Conservation (phyloP, 1,284 basidiomycete species). For the Moniliella sp. region DNA sequence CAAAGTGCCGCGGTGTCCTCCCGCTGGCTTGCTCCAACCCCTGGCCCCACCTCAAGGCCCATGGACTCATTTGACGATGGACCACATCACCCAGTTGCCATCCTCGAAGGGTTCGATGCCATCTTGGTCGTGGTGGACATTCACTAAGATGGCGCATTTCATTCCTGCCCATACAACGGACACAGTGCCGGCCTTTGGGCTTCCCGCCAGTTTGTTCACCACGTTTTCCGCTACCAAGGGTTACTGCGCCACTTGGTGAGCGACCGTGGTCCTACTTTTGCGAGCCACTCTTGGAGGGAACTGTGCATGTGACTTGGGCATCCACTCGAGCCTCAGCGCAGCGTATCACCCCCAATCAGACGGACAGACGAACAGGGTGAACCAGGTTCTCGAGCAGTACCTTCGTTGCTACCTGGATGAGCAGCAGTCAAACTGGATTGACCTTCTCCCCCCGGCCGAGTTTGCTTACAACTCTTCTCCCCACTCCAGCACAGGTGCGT, state of each 20-base stretch:
- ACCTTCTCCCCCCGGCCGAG: slow-evolving; percentile 3
- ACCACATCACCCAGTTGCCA: slow-evolving; percentile 37
- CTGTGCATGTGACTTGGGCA: slow-evolving; percentile 9
- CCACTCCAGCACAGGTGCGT: not conserved
- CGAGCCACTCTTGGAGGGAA: slow-evolving; percentile 25
- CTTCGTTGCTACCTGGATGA: slow-evolving; percentile 10
- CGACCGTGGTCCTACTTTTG: slow-evolving; percentile 34
- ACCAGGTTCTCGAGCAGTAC: slow-evolving; percentile 35
- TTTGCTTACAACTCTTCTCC: slow-evolving; percentile 3
- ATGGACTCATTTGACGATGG: slow-evolving; percentile 37
- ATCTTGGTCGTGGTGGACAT: slow-evolving; percentile 36
- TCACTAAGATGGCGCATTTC: slow-evolving; percentile 32
- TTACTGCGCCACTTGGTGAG: slow-evolving; percentile 32
- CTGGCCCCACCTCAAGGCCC: slow-evolving; percentile 32
- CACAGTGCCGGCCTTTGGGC: slow-evolving; percentile 19
- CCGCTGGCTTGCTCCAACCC: slow-evolving; percentile 33
- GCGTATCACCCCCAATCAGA: slow-evolving; percentile 35
- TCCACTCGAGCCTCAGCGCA: slow-evolving; percentile 25
- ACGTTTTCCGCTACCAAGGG: slow-evolving; percentile 33
- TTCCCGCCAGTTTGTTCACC: slow-evolving; percentile 12
- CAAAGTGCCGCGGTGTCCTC: slow-evolving; percentile 22
- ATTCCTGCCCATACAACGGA: slow-evolving; percentile 41
- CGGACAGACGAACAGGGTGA: slow-evolving; percentile 37
- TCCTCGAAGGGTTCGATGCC: slow-evolving; percentile 29
- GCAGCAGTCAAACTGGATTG: slow-evolving; percentile 6